These are phyloP conservation scores for Parasitella parasitica DNA, from an alignment of 371 early-diverging fungal genomes.

Conservation along the genomic window DNA sequence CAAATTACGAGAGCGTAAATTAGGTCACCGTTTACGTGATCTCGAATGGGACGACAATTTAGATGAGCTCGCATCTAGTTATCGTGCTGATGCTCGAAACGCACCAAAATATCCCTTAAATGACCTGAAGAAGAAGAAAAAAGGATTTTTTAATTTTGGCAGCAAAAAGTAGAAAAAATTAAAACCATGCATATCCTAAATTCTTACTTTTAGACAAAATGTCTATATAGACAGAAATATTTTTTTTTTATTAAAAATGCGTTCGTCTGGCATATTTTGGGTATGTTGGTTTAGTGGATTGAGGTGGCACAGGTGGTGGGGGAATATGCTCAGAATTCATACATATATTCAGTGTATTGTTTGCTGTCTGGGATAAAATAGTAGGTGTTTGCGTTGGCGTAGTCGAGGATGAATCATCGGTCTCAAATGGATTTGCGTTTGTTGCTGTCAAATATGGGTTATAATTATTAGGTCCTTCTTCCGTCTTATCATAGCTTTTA, in stretches of 20 bases:
- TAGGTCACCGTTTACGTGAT: constrained; percentile 52
- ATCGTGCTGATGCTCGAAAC: constrained; percentile 39
- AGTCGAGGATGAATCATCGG: neutral
- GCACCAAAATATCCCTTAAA: constrained; percentile 44
- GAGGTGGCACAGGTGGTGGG: constrained; percentile 43
- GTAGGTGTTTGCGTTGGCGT: neutral
- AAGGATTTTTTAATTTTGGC: constrained; percentile 6
- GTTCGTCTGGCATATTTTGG: constrained; percentile 30
- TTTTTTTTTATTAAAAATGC: neutral
- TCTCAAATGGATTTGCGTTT: neutral
- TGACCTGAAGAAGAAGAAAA: constrained; percentile 27
- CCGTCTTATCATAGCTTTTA: neutral
- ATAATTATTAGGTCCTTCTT: neutral
- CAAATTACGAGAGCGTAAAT: constrained; percentile 40
- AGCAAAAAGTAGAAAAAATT: constrained; percentile 3
- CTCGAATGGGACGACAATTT: constrained; percentile 50
- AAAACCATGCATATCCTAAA: neutral
- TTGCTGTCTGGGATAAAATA: neutral
- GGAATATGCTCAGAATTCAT: constrained; percentile 20
- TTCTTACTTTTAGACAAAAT: neutral
- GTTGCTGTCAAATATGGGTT: neutral
- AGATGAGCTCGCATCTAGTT: constrained; percentile 37
- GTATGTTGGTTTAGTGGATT: constrained; percentile 37
- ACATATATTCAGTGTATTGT: neutral
- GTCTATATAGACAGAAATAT: neutral